Evolutionary conservation across 225 moss, liverwort and hornwort genomes (phyloP), one percentile per base, ranked within the genome.

Genomic region (Physcomitrium patens): DNA sequence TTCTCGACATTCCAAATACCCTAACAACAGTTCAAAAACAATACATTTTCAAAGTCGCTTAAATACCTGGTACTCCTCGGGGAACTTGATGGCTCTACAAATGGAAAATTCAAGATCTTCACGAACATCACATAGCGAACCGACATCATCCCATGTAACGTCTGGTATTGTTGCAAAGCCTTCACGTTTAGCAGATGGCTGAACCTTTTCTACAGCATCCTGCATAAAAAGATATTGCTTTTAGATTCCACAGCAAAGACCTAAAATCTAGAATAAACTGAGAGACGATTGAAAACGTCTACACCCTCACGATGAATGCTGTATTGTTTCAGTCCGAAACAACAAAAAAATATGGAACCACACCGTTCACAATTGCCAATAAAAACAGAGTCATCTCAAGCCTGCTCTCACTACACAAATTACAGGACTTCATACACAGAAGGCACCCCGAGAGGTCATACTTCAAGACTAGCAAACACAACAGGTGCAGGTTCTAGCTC

Each of bases 141-240:
- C 97, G 20, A 97, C 90, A 81, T 97, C 97, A 56, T 94, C 93
- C 97, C 97, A 97, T 22, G 94, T 84, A 28, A 97, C 97, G 69
- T 90, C 93, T 76, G 97, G 97, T 76, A 97, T 94, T 44, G 93
- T 97, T 28, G 94, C 82, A 81, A 97, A 97, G 41, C 97, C 97
- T 74, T 97, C 97, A 68, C 97, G 84, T 69, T 94, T 97, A 12
- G 97, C 94, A 58, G 97, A 94, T 43, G 97, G 97, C 83, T 97
- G 97, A 52, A 97, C 97, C 81, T 83, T 93, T 63, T 79, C 80
- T 45, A 97, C 81, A 51, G 97, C 94, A 78, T 89, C 90, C 96
- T 97, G 84, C 65, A 74, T 76, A 28, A 58, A 45, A 23, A 53
- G 72, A 69, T 16, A 47, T 24, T 61, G 31, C 22, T 55, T 15